phyloP scores from a whole-genome alignment of 2,329 filamentous ascomycete genomes.

The Fusarium protoensiforme region DNA sequence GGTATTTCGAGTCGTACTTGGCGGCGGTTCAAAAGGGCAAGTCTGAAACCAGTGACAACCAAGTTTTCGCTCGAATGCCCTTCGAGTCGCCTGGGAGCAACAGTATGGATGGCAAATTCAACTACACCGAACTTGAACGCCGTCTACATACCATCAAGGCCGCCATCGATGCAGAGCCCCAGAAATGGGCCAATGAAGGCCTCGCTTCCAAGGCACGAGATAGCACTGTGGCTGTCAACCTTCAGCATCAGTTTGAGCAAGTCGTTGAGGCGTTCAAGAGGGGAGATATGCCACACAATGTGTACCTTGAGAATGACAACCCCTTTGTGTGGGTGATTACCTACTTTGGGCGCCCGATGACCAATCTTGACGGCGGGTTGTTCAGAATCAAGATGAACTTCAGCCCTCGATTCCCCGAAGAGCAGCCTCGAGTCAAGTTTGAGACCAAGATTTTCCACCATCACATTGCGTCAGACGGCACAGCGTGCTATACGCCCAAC shows the following conservation, averaged over 20 bases:
- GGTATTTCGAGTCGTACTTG: conserved; percentile 94
- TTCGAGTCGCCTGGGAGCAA: conserved; percentile 81
- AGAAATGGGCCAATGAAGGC: conserved; percentile 78
- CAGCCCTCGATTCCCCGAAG: conserved; percentile 86
- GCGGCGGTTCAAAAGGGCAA: conserved; percentile 74
- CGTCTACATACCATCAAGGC: conserved; percentile 77
- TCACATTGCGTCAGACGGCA: conserved; percentile 81
- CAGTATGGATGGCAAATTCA: conserved; percentile 86
- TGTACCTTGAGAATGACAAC: conserved; percentile 82
- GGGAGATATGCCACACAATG: conserved; percentile 76
- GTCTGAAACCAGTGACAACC: conserved; percentile 70
- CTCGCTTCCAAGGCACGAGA: conserved; percentile 71
- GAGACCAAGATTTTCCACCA: conserved; percentile 89
- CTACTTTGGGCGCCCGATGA: conserved; percentile 92
- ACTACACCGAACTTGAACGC: conserved; percentile 78
- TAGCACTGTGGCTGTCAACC: conserved; percentile 80
- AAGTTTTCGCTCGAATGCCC: conserved; percentile 81
- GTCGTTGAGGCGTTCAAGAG: conserved; percentile 79
- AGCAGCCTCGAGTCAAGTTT: conserved; percentile 86
- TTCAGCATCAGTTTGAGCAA: conserved; percentile 87
- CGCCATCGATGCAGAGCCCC: conserved; percentile 77
- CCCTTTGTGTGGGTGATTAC: conserved; percentile 91
- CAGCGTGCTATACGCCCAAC: conserved; percentile 82
- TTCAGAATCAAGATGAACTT: conserved; percentile 84
- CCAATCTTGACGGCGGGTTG: conserved; percentile 90